A percentile compares a stretch with the other conserved stretches of the same genome.
Evolutionary conservation across 208 protist species (phyloP).

Genomic region (Trypanosoma vivax): DNA sequence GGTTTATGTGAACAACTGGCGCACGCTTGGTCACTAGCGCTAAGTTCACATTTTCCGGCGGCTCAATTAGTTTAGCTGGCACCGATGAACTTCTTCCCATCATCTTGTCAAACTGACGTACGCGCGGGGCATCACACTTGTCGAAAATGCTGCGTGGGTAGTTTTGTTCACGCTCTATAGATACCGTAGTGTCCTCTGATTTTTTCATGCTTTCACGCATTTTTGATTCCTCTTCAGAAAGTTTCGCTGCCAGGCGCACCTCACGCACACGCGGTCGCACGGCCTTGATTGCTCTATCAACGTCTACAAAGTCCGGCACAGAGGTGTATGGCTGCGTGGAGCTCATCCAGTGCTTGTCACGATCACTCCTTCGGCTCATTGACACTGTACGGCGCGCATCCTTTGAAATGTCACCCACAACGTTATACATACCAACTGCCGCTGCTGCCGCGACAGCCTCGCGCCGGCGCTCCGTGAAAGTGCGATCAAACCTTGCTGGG

Average conservation of each 20-base stretch:
- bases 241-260: slow-evolving; percentile 28
- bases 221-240: slow-evolving; percentile 4
- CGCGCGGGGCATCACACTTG: slow-evolving; percentile 19
- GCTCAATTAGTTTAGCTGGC: neutral
- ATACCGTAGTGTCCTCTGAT: slow-evolving; percentile 33
- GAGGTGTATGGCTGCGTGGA: slow-evolving; percentile 9
- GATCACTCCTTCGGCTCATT: slow-evolving; percentile 53
- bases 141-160: slow-evolving; percentile 48
- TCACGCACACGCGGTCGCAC: slow-evolving; percentile 31
- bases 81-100: slow-evolving; percentile 15
- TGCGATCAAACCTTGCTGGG: slow-evolving; percentile 33
- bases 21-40: slow-evolving; percentile 29
- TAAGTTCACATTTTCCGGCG: slow-evolving; percentile 29
- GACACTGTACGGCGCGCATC: slow-evolving; percentile 32
- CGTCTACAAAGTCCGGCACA: slow-evolving; percentile 30
- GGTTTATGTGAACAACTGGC: slow-evolving; percentile 40
- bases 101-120: slow-evolving; percentile 44
- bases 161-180: slow-evolving; percentile 51
- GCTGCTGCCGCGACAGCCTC: slow-evolving; percentile 35
- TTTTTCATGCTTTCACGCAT: neutral
- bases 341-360: slow-evolving; percentile 50
- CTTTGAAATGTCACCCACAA: slow-evolving; percentile 44
- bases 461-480: slow-evolving; percentile 31
- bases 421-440: slow-evolving; percentile 53
- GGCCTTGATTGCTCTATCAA: slow-evolving; percentile 40